phyloP scores from a whole-genome alignment of 2,329 filamentous ascomycete species.

The Septoria petroselini region DNA sequence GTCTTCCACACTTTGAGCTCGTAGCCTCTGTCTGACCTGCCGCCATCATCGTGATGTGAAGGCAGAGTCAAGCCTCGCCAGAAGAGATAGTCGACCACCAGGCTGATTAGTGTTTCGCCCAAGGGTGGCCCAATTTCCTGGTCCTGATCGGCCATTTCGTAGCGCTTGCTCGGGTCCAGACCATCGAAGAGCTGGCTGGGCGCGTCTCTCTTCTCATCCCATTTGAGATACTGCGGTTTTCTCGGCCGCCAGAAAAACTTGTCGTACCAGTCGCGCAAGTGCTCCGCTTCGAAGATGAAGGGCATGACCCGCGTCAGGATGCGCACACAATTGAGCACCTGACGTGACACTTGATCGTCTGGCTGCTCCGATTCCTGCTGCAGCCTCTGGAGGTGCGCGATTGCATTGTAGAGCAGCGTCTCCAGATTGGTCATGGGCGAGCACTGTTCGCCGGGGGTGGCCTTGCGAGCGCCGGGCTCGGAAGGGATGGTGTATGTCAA shows the following conservation, averaged over 20 bases:
- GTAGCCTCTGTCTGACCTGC: conserved; percentile 52
- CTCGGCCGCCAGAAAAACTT: conserved; percentile 76
- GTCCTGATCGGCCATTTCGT: conserved; percentile 45
- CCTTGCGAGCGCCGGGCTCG: conserved; percentile 8
- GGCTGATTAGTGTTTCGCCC: conserved; percentile 89
- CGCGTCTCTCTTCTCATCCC: conserved; percentile 30
- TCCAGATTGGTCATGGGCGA: conserved; percentile 37
- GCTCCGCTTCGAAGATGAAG: conserved; percentile 86
- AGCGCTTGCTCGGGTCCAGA: conserved; percentile 48
- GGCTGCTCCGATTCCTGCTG: conserved; percentile 23
- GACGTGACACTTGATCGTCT: conserved; percentile 68
- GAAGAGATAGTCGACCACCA: conserved; percentile 84
- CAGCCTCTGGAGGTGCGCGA: conserved; percentile 30
- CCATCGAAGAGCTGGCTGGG: conserved; percentile 37
- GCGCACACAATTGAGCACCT: conserved; percentile 92
- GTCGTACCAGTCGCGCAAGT: conserved; percentile 80
- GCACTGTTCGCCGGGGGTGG: conserved; percentile 8
- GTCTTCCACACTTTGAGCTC: conserved; percentile 97
- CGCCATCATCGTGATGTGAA: conserved; percentile 28
- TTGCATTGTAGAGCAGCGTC: conserved; percentile 34
- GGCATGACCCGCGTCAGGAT: conserved; percentile 86
- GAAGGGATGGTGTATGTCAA: conserved; percentile 39
- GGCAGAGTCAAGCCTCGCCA: conserved; percentile 86
- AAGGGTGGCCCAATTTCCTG: conserved; percentile 78
- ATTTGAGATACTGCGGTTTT: conserved; percentile 28